phyloP scores from a whole-genome alignment of 257 asterid genomes.

The Craterostigma plantagineum region DNA sequence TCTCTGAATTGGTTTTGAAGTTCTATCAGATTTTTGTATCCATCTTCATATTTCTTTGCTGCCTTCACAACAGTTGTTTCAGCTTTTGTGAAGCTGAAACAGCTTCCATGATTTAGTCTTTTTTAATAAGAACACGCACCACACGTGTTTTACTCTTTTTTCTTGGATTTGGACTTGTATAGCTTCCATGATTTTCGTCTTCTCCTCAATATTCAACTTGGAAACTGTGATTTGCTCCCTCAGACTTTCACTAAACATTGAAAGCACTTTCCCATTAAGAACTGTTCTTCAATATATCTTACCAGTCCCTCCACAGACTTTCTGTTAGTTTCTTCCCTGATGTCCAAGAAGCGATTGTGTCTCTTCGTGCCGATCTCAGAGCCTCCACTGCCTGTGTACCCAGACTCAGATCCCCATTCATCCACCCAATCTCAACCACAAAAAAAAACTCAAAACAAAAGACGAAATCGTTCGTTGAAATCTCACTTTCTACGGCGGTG shows the following conservation, averaged over 20 bases:
- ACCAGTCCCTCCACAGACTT: too few species aligned
- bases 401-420: too few species aligned
- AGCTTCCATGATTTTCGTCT: conserved; percentile 53
- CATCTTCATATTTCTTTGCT: conserved; percentile 43
- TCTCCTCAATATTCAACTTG: conserved; percentile 55
- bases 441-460: too few species aligned
- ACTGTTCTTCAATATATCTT: too few species aligned
- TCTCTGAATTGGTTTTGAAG: conserved; percentile 47
- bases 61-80: conserved; percentile 45
- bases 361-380: too few species aligned
- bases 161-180: conserved; percentile 52
- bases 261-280: too few species aligned
- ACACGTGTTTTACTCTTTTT: conserved; percentile 29
- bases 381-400: too few species aligned
- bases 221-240: conserved; percentile 51
- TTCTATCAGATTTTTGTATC: conserved; percentile 44
- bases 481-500: too few species aligned
- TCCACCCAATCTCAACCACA: too few species aligned
- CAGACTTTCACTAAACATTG: conserved; percentile 32
- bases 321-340: too few species aligned
- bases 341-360: too few species aligned
- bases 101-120: conserved; percentile 1
- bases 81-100: conserved; percentile 28
- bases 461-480: too few species aligned
- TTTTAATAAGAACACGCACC: conserved; percentile 4